Percentiles rank a stretch among this genome's conserved stretches.
These are phyloP conservation scores for Fusarium marasasianum DNA, from an alignment of 2,329 filamentous ascomycete genomes.

Conservation along the genomic window DNA sequence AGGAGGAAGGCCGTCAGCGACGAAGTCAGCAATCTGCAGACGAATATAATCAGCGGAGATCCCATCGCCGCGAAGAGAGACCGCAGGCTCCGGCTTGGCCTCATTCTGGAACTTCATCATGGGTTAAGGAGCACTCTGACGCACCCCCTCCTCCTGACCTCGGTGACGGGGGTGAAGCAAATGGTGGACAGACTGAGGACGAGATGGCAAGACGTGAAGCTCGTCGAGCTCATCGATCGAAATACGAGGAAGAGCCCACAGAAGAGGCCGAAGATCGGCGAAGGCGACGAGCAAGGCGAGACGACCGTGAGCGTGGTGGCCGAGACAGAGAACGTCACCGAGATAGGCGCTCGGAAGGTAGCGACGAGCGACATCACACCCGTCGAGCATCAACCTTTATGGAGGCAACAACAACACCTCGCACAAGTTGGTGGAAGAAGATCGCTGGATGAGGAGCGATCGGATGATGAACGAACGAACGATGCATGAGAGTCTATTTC, in stretches of 20 bases:
- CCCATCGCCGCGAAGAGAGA: slow-evolving; percentile 48
- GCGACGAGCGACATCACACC: slow-evolving; percentile 55
- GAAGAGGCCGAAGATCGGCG: slow-evolving; percentile 57
- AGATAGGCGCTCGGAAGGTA: slow-evolving; percentile 52
- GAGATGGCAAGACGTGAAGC: slow-evolving; percentile 62
- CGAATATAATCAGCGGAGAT: slow-evolving; percentile 57
- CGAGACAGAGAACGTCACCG: slow-evolving; percentile 28
- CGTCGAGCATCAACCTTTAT: slow-evolving; percentile 54
- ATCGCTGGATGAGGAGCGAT: slow-evolving; percentile 52
- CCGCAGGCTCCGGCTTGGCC: slow-evolving; percentile 60
- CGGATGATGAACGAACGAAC: slow-evolving; percentile 43
- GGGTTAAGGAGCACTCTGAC: slow-evolving; percentile 72
- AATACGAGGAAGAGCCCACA: slow-evolving; percentile 53
- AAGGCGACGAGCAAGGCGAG: slow-evolving; percentile 55
- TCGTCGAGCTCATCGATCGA: slow-evolving; percentile 56
- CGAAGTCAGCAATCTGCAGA: slow-evolving; percentile 51
- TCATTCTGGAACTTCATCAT: slow-evolving; percentile 70
- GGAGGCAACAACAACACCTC: slow-evolving; percentile 57
- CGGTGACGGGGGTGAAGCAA: slow-evolving; percentile 44
- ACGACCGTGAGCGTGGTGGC: slow-evolving; percentile 47
- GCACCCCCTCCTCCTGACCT: slow-evolving; percentile 65
- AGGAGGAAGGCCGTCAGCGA: slow-evolving; percentile 46
- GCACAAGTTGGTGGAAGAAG: slow-evolving; percentile 70
- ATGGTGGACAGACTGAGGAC: slow-evolving; percentile 53
- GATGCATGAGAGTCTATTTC: slow-evolving; percentile 36